Evolutionary conservation across 768 basidiomycete species (phyloP), one percentile per base, ranked within the genome.

Genomic region (Sarcodon sp.): DNA sequence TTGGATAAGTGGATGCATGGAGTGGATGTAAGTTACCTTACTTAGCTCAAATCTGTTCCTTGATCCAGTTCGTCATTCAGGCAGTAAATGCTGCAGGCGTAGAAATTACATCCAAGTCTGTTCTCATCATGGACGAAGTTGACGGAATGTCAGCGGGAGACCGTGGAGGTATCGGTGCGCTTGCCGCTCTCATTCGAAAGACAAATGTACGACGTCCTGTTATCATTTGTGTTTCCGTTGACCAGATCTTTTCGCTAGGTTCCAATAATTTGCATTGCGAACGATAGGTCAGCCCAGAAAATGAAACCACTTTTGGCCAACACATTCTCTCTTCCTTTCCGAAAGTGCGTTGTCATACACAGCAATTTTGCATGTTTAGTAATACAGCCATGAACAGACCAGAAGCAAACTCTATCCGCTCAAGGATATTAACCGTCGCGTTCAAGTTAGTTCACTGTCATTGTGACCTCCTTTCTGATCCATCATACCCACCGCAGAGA

Each of bases 131-230:
- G 94, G 96, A 99, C 58, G 96, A 99, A 61, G 94, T 98, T 2
- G 96, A 99, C 54, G 96, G 96, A 1, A 99, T 98, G 93, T 94
- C 91, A 5, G 87, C 88, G 3, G 96, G 96, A 13, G 96, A 99
- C 64, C 75, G 96, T 41, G 96, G 96, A 12, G 96, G 96, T 48
- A 88, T 98, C 1, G 94, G 90, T 18, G 96, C 96, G 6, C 61
- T 99, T 55, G 90, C 90, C 50, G 80, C 81, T 0, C 59, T 99
- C 51, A 94, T 99, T 56, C 91, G 84, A 68, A 97, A 94, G 70
- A 84, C 86, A 16, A 89, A 84, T 70, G 91, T 87, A 36, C 21
- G 64, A 45, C 2, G 13, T 48, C 32, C 7, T 11, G 34, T 10
- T 43, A 18, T 46, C 21, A 27, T 27, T 13, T 41, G 39, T 41